Base-by-base conservation (phyloP, 129 eudicot genomes). In the Flaveria ramosissima region DNA sequence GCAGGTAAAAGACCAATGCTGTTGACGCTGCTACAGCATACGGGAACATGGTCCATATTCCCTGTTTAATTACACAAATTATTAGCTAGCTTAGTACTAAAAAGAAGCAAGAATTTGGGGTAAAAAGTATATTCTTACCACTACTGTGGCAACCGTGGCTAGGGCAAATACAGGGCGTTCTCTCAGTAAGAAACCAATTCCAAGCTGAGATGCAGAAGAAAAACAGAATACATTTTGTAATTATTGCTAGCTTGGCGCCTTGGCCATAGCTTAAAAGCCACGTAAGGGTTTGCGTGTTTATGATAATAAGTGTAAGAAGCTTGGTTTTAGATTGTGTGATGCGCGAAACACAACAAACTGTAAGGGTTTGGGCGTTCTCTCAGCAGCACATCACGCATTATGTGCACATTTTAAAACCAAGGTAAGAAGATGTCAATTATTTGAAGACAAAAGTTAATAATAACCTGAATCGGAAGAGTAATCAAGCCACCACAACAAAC, bases 401-500 rank as follows among this genome's bases (percentile, higher is more conserved):
- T 27, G 30, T 3, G 3, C 30, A 27, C 30, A 27, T 27, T 27
- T 27, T 27, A 27, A 27, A 27, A 27, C 30, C 30, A 27, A 27
- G 30, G 30, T 27, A 27, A 27, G 30, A 27, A 27, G n/a, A 59
- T 59, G 69, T 12, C 3, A 20, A 27, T 19, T 51, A 59, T 64
- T 41, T 53, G 74, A 77, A 23, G 6, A 76, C 16, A 57, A 60
- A 81, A 83, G 48, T 75, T 39, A 11, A 68, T 27, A 27, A 46
- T 57, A 70, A 93, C 98, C 97, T 93, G 98, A 80, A 93, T 3
- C 2, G 98, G 92, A 75, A 93, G 91, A 60, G 98, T 93, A 81
- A 93, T 41, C 70, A 90, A 77, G 70, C 98, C 98, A 80, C 98
- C 98, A 75, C 92, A 88, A 71, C 98, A 93, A 55, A 90, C 98